Percentiles rank a stretch among this genome's conserved stretches.
phyloP scores from a whole-genome alignment of 75 land plant species.

The Selaginella tamariscina region DNA sequence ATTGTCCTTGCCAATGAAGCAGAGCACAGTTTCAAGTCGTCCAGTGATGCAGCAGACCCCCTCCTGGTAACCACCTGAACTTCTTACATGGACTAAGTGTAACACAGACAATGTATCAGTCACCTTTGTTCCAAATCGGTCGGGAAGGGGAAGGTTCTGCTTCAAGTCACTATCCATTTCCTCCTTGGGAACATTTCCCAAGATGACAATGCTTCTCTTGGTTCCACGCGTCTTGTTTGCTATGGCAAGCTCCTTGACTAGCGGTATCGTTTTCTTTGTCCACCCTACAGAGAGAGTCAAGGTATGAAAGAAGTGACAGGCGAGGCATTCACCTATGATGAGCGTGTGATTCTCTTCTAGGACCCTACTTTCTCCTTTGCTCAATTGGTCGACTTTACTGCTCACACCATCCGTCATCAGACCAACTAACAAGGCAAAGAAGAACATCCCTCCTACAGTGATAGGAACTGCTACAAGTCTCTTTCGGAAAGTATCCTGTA shows the following conservation, averaged over 20 bases:
- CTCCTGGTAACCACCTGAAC: slow-evolving; percentile 20
- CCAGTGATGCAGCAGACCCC: slow-evolving; percentile 16
- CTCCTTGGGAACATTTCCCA: slow-evolving; percentile 17
- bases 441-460: slow-evolving; percentile 18
- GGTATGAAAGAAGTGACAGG: neutral
- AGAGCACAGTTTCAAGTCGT: slow-evolving; percentile 17
- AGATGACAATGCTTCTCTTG: slow-evolving; percentile 17
- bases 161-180: slow-evolving; percentile 16
- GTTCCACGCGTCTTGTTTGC: slow-evolving; percentile 15
- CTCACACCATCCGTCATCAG: slow-evolving; percentile 19
- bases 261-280: slow-evolving; percentile 21
- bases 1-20: slow-evolving; percentile 17
- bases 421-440: slow-evolving; percentile 18
- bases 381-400: slow-evolving; percentile 16
- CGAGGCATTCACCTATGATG: slow-evolving; percentile 7
- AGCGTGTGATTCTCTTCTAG: slow-evolving; percentile 20
- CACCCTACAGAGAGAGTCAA: slow-evolving; percentile 9
- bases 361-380: slow-evolving; percentile 17
- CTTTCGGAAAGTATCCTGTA: slow-evolving; percentile 4
- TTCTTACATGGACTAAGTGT: neutral
- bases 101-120: neutral
- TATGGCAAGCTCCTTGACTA: slow-evolving; percentile 19
- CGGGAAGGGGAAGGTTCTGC: slow-evolving; percentile 12
- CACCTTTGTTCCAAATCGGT: slow-evolving; percentile 17
- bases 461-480: slow-evolving; percentile 21